phyloP scores from a whole-genome alignment of 768 basidiomycete species.

The Lactarius indigo region DNA sequence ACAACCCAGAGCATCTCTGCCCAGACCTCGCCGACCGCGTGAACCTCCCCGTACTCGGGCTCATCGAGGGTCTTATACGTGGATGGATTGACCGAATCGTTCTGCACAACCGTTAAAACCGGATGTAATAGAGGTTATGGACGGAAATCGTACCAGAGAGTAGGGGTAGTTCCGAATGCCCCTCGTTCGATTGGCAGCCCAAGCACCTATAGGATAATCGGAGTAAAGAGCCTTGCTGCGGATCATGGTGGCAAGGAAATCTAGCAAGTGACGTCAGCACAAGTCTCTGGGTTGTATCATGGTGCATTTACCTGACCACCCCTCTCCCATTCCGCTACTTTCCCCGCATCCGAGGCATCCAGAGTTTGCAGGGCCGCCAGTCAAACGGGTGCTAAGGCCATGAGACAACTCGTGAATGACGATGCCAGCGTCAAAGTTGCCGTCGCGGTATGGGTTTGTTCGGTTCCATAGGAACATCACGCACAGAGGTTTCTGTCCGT shows the following conservation, averaged over 20 bases:
- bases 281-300: not conserved
- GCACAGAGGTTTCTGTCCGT: slow-evolving; percentile 87
- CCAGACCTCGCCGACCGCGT: slow-evolving; percentile 94
- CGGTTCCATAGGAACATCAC: slow-evolving; percentile 97
- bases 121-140: not conserved
- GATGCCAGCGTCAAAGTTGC: slow-evolving; percentile 94
- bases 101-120: slow-evolving; percentile 31
- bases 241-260: slow-evolving; percentile 85
- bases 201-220: slow-evolving; percentile 89
- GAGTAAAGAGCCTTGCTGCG: slow-evolving; percentile 70
- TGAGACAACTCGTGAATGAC: slow-evolving; percentile 90
- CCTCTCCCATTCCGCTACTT: slow-evolving; percentile 96
- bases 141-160: slow-evolving; percentile 46
- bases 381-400: slow-evolving; percentile 89
- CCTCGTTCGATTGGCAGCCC: slow-evolving; percentile 74
- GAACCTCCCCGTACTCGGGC: slow-evolving; percentile 91
- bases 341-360: slow-evolving; percentile 96
- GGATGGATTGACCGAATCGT: slow-evolving; percentile 76
- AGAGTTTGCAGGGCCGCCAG: slow-evolving; percentile 90
- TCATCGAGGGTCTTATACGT: slow-evolving; percentile 94
- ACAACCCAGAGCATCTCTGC: slow-evolving; percentile 86
- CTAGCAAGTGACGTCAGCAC: slow-evolving; percentile 31
- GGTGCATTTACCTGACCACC: slow-evolving; percentile 69
- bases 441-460: slow-evolving; percentile 85
- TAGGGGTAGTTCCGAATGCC: slow-evolving; percentile 92